Base-by-base conservation (phyloP, 1,284 basidiomycete species). In the Trichosporon faecale region DNA sequence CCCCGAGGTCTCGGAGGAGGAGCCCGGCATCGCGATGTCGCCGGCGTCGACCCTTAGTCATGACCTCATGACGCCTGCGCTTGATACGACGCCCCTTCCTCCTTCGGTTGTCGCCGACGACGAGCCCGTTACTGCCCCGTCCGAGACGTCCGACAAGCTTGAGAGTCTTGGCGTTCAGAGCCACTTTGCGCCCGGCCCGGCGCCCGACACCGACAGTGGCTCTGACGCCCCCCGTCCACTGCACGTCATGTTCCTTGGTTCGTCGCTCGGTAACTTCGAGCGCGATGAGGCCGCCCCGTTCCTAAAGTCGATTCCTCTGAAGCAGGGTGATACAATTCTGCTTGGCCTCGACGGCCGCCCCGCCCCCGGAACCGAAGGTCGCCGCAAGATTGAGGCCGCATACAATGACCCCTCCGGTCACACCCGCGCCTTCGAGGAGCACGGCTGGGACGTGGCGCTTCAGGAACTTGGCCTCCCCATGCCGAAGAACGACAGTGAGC, bases 161-260 rank as follows among this genome's bases (percentile, higher is more conserved):
- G 18, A 33, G 9, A 31, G 5, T 27, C 14, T 61, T 2, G 27
- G 7, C 27, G 16, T 29, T 11, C 29, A 18, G n/a, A 31, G 18
- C 8, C 27, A 61, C 57, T 31, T n/a, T 31, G 27, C 52, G 18
- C 29, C 18, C 2, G 57, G 27, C n/a, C 11, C 35, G 35, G 16
- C 57, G 16, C 27, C 27, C 14, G 27, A 3, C 27, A 18, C 29
- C 9, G 31, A 61, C 18, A n/a, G 18, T 12, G 27, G 18, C 16
- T n/a, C 57, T n/a, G 18, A 61, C 5, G 27, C 57, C 2, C 18
- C 70, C 21, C 76, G 83, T 52, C 91, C 91, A 9, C 81, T 93
- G 37, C 93, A 95, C 77, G 85, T 98, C 68, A 85, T 98, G 70
- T 98, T 97, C 86, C 86, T 98, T n/a, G 96, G 96, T 0, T 96